phyloP scores from a whole-genome alignment of 441 rosid genomes.

The Pelargonium myrrhifolium region DNA sequence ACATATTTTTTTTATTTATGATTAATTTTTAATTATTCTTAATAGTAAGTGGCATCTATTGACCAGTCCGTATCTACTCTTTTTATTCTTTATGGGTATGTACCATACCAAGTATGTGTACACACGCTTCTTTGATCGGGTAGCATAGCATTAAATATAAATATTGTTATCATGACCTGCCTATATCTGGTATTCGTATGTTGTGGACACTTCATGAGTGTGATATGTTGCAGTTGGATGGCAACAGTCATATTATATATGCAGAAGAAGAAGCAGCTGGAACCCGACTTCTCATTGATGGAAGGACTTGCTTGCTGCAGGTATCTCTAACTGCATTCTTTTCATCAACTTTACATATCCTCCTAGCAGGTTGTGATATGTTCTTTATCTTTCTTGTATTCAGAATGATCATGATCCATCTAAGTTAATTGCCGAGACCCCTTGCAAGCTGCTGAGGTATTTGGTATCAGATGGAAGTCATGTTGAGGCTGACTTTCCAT shows the following conservation, averaged over 20 bases:
- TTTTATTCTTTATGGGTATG: no score
- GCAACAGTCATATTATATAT: constrained; percentile 98
- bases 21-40: no score
- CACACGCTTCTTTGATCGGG: no score
- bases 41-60: no score
- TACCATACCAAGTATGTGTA: no score
- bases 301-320: constrained; percentile 98
- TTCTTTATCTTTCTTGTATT: constrained; percentile 23
- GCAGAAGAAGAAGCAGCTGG: constrained; percentile 99
- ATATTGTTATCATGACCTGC: neutral
- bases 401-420: constrained; percentile 99
- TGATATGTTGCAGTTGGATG: constrained; percentile 65
- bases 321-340: constrained; percentile 26
- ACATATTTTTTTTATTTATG: no score
- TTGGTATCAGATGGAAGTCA: constrained; percentile 85
- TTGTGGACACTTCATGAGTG: neutral
- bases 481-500: constrained; percentile 86
- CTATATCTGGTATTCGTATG: neutral
- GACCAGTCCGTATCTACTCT: no score
- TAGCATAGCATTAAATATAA: neutral
- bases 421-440: constrained; percentile 91
- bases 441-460: constrained; percentile 96
- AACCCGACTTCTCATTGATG: constrained; percentile 97
- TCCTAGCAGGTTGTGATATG: constrained; percentile 10
- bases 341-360: neutral